Conservation (phyloP, 2,329 filamentous ascomycete genomes). For the Aplosporella prunicola region DNA sequence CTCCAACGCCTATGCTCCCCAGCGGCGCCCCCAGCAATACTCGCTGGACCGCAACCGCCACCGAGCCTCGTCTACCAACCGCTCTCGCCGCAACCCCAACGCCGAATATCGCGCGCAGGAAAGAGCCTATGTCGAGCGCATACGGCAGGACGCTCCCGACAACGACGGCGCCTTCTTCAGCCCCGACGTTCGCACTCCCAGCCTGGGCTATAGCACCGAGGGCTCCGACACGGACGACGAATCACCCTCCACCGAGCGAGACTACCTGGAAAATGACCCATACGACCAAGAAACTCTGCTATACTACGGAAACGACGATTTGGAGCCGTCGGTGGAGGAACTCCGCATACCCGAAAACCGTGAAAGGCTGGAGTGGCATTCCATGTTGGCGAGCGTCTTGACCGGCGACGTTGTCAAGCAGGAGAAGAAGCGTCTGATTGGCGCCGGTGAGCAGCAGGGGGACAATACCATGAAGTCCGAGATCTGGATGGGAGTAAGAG, state of each 20-base stretch:
- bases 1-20: slow-evolving; percentile 41
- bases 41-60: slow-evolving; percentile 37
- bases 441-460: slow-evolving; percentile 64
- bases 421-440: slow-evolving; percentile 92
- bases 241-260: slow-evolving; percentile 75
- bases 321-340: slow-evolving; percentile 83
- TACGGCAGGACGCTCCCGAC: slow-evolving; percentile 62
- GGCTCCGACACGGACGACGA: slow-evolving; percentile 88
- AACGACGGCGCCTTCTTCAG: slow-evolving; percentile 62
- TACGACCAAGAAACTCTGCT: slow-evolving; percentile 89
- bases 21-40: slow-evolving; percentile 40
- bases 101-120: slow-evolving; percentile 76
- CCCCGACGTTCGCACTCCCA: slow-evolving; percentile 57
- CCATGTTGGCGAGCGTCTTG: slow-evolving; percentile 90
- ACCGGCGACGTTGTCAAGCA: slow-evolving; percentile 96
- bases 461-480: slow-evolving; percentile 58
- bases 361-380: slow-evolving; percentile 93
- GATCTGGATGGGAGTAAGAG: slow-evolving; percentile 80
- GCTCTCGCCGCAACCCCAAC: slow-evolving; percentile 53
- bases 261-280: slow-evolving; percentile 69
- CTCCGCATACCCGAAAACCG: slow-evolving; percentile 78
- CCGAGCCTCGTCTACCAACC: slow-evolving; percentile 48
- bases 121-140: slow-evolving; percentile 85
- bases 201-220: slow-evolving; percentile 50
- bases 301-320: slow-evolving; percentile 83